phyloP scores from a whole-genome alignment of 257 asterid species.

The Ophiorrhiza pumila region DNA sequence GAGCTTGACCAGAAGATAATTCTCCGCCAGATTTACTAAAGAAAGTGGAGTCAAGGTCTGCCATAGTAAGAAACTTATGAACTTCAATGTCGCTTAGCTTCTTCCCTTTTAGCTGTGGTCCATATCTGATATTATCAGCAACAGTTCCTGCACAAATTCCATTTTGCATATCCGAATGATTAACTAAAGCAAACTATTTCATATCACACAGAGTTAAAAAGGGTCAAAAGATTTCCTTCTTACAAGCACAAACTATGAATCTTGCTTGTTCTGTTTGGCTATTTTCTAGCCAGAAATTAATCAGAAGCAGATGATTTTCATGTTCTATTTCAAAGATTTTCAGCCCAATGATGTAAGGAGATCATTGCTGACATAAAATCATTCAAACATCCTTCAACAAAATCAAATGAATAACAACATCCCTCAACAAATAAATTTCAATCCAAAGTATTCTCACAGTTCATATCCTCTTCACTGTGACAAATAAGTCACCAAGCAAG shows the following conservation, averaged over 20 bases:
- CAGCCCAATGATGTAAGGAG: background rate
- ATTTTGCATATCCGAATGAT: background rate
- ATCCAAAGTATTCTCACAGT: background rate
- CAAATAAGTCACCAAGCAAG: background rate
- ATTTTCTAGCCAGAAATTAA: too few relatives aligned
- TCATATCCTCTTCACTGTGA: background rate
- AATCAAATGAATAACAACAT: background rate
- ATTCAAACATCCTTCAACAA: background rate
- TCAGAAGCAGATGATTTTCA: too few relatives aligned
- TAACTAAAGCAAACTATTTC: background rate
- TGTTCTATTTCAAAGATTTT: background rate
- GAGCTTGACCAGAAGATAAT: conserved; percentile 83
- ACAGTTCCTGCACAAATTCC: conserved; percentile 47
- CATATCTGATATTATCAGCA: conserved; percentile 71
- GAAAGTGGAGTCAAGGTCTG: conserved; percentile 67
- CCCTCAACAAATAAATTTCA: background rate
- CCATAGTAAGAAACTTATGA: conserved; percentile 55
- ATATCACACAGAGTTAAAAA: background rate
- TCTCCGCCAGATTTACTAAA: conserved; percentile 55
- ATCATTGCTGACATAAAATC: background rate
- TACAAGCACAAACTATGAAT: background rate
- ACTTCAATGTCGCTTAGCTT: conserved; percentile 56
- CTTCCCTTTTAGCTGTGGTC: conserved; percentile 58
- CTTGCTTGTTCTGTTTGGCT: background rate
- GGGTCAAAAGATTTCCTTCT: background rate